These are phyloP conservation scores for Cercospora sp. DNA, from an alignment of 2,329 filamentous ascomycete species.

Conservation along the genomic window DNA sequence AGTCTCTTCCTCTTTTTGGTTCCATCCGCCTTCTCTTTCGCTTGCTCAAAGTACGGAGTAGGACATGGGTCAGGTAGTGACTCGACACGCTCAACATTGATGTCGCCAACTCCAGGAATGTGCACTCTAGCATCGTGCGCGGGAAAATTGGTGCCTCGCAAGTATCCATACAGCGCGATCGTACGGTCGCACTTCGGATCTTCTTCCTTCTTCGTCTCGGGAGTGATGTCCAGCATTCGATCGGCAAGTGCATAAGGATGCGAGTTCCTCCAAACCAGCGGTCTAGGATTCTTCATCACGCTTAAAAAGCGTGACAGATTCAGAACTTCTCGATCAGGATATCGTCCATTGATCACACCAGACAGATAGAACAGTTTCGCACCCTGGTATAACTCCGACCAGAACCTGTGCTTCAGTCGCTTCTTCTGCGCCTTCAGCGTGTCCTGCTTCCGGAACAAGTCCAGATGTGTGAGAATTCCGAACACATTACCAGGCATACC, in stretches of 20 bases:
- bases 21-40: slow-evolving; percentile 77
- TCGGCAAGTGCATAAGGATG: slow-evolving; percentile 94
- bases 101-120: slow-evolving; percentile 87
- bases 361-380: slow-evolving; percentile 97
- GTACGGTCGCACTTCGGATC: slow-evolving; percentile 88
- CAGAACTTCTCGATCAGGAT: slow-evolving; percentile 93
- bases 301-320: slow-evolving; percentile 93
- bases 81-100: slow-evolving; percentile 80
- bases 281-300: slow-evolving; percentile 98
- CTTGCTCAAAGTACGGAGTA: slow-evolving; percentile 86
- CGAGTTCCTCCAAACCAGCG: slow-evolving; percentile 93
- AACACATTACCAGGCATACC: slow-evolving; percentile 99
- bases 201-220: slow-evolving; percentile 86
- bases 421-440: slow-evolving; percentile 93
- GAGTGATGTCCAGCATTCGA: slow-evolving; percentile 91
- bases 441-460: slow-evolving; percentile 92
- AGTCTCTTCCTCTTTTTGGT: slow-evolving; percentile 77
- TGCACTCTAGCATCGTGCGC: slow-evolving; percentile 84
- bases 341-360: slow-evolving; percentile 93
- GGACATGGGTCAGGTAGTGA: slow-evolving; percentile 90
- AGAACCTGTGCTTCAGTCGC: slow-evolving; percentile 89
- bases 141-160: slow-evolving; percentile 91
- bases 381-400: slow-evolving; percentile 95
- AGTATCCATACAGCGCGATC: slow-evolving; percentile 86
- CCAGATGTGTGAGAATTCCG: slow-evolving; percentile 91